Evolutionary conservation across 148 eudicot species (phyloP).

Genomic region (Vaccinium darrowii): DNA sequence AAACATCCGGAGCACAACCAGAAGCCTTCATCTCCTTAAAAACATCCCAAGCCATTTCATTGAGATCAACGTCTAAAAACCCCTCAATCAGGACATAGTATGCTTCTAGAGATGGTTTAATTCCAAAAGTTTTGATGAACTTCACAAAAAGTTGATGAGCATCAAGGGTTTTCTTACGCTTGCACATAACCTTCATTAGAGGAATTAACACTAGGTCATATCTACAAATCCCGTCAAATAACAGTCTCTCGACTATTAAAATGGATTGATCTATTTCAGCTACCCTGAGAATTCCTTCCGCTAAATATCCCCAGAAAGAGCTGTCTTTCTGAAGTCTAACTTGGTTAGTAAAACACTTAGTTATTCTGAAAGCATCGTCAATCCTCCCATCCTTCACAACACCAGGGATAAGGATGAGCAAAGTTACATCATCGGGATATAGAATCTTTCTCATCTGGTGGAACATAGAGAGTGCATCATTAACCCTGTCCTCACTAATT

Average conservation of each 20-base stretch:
- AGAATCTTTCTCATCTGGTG: constrained; percentile 80
- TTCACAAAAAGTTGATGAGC: constrained; percentile 56
- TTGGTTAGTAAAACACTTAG: constrained; percentile 35
- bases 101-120: constrained; percentile 47
- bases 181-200: constrained; percentile 59
- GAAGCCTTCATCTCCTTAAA: constrained; percentile 70
- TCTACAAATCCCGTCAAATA: constrained; percentile 51
- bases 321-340: constrained; percentile 20
- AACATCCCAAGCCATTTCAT: constrained; percentile 62
- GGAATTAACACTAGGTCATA: constrained; percentile 63
- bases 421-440: constrained; percentile 69
- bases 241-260: constrained; percentile 54
- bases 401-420: constrained; percentile 74
- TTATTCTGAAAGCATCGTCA: constrained; percentile 67
- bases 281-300: constrained; percentile 63
- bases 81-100: constrained; percentile 71
- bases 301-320: constrained; percentile 66
- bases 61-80: constrained; percentile 54
- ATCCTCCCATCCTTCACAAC: constrained; percentile 56
- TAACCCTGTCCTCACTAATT: constrained; percentile 49
- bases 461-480: constrained; percentile 77
- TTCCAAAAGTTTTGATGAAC: constrained; percentile 39
- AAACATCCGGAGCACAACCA: constrained; percentile 71
- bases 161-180: constrained; percentile 57
- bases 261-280: constrained; percentile 50